phyloP scores from a whole-genome alignment of 208 protist genomes.

The Spongospora subterranea region DNA sequence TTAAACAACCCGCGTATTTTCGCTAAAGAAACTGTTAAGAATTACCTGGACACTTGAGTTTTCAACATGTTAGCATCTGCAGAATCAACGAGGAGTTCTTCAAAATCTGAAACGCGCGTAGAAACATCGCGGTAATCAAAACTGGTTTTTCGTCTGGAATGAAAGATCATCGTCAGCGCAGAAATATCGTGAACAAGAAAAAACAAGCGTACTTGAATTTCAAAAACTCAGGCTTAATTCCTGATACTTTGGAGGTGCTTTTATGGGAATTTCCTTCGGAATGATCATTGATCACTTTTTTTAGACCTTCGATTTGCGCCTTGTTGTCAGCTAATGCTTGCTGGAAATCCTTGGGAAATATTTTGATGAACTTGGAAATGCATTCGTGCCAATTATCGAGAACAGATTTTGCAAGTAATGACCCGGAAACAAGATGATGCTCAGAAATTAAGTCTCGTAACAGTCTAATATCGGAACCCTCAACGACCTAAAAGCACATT shows the following conservation, averaged over 20 bases:
- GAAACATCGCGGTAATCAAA: neutral
- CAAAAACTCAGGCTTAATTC: too few species aligned
- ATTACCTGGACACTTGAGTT: neutral
- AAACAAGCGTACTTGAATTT: too few species aligned
- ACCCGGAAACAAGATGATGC: constrained; percentile 72
- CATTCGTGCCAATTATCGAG: constrained; percentile 71
- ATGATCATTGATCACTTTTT: too few species aligned
- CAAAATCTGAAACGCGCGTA: neutral
- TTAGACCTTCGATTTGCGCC: too few species aligned
- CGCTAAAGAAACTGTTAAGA: too few species aligned
- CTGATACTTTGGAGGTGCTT: too few species aligned
- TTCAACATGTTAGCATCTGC: neutral
- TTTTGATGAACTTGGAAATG: constrained; percentile 62
- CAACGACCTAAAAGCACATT: constrained; percentile 64
- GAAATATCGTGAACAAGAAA: too few species aligned
- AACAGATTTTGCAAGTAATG: constrained; percentile 68
- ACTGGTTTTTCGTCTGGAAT: too few species aligned
- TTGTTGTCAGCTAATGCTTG: constrained; percentile 40
- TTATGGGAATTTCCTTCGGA: too few species aligned
- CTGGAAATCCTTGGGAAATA: constrained; percentile 60
- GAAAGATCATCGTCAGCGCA: too few species aligned
- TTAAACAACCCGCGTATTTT: too few species aligned
- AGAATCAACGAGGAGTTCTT: neutral
- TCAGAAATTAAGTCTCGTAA: constrained; percentile 71
- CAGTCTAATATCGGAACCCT: constrained; percentile 65